Percentiles rank a stretch among this genome's conserved stretches.
Conservation (phyloP, 1,284 basidiomycete species). For the Cystobasidium sp. region DNA sequence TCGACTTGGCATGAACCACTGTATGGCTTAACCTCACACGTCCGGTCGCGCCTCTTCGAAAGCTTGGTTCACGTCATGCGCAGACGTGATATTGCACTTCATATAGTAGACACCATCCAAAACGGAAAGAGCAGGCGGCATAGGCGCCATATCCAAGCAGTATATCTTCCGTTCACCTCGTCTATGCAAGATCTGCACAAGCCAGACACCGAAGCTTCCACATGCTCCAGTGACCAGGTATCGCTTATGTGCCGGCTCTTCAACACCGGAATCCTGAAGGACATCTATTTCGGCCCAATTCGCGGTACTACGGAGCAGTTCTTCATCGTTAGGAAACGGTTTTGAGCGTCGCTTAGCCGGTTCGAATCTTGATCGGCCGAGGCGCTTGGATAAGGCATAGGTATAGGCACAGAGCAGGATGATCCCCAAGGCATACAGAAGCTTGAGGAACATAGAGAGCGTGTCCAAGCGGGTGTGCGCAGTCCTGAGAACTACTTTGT, state of each 20-base stretch:
- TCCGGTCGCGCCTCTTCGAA: slow-evolving; percentile 33
- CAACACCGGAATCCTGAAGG: slow-evolving; percentile 19
- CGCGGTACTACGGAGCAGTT: slow-evolving; percentile 12
- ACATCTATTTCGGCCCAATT: slow-evolving; percentile 32
- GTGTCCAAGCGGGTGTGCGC: neutral
- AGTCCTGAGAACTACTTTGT: neutral
- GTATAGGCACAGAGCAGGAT: slow-evolving; percentile 1
- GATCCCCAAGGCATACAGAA: neutral
- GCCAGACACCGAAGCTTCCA: slow-evolving; percentile 28
- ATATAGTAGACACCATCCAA: slow-evolving; percentile 20
- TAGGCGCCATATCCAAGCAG: slow-evolving; percentile 23
- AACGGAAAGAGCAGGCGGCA: neutral
- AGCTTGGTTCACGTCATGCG: neutral
- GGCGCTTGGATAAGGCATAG: slow-evolving; percentile 11
- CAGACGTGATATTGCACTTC: slow-evolving; percentile 29
- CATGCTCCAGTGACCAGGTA: slow-evolving; percentile 35
- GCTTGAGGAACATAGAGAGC: slow-evolving; percentile 8
- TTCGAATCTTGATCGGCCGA: slow-evolving; percentile 18
- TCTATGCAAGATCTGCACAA: slow-evolving; percentile 34
- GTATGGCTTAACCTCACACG: neutral
- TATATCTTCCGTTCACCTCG: slow-evolving; percentile 38
- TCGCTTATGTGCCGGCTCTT: slow-evolving; percentile 16
- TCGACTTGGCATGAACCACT: neutral
- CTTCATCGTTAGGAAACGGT: slow-evolving; percentile 25
- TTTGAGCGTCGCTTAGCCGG: slow-evolving; percentile 14